Evolutionary conservation across 768 basidiomycete species (phyloP).

Genomic region (Termitomyces sp.): DNA sequence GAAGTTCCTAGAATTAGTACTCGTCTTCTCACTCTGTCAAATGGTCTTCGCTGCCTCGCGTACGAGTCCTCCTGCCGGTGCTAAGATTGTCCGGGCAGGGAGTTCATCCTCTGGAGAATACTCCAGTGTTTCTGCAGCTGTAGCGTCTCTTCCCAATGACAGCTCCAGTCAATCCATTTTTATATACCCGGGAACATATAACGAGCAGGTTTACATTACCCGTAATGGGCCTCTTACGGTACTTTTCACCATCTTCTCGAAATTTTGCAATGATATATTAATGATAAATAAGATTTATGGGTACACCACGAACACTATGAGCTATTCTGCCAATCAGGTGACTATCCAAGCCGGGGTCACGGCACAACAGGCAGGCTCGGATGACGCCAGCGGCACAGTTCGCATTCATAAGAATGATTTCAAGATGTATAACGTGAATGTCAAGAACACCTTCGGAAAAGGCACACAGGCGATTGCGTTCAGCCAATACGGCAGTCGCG

Average conservation of each 20-base stretch:
- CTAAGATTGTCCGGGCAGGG: conserved; percentile 35
- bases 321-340: conserved; percentile 34
- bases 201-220: conserved; percentile 39
- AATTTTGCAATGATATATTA: background rate
- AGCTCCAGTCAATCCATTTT: conserved; percentile 34
- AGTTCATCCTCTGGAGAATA: conserved; percentile 36
- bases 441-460: conserved; percentile 40
- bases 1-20: background rate
- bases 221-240: conserved; percentile 40
- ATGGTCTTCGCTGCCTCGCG: conserved; percentile 26
- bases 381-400: conserved; percentile 45
- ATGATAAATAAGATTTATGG: conserved; percentile 31
- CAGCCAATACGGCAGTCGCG: conserved; percentile 43
- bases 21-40: background rate
- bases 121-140: conserved; percentile 32
- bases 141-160: conserved; percentile 38
- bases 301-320: conserved; percentile 34
- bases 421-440: conserved; percentile 45
- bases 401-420: conserved; percentile 44
- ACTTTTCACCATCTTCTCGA: background rate
- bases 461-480: conserved; percentile 46
- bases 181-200: conserved; percentile 43
- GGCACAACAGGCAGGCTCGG: conserved; percentile 32
- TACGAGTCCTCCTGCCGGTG: conserved; percentile 37
- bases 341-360: conserved; percentile 32